Evolutionary conservation across 1,139 yeast species (phyloP).

Genomic region (Sugiyamaella pinicola): DNA sequence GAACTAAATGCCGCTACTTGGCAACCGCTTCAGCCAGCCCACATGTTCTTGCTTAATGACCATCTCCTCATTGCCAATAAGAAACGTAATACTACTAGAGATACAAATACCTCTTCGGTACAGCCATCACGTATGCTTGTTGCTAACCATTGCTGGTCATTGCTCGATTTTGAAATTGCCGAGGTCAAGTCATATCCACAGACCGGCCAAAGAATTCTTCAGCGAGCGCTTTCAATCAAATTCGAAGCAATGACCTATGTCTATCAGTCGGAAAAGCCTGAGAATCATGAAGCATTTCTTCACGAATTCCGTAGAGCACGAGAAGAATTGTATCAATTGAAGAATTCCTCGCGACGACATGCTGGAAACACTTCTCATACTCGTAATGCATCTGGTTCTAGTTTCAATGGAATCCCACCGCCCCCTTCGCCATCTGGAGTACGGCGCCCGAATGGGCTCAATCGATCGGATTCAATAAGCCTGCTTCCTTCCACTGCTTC

Average conservation of each 20-base stretch:
- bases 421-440: constrained; percentile 1
- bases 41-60: constrained; percentile 77
- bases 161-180: constrained; percentile 61
- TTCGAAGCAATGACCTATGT: constrained; percentile 53
- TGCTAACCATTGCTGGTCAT: constrained; percentile 81
- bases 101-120: constrained; percentile 9
- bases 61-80: constrained; percentile 72
- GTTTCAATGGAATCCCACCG: constrained; percentile 6
- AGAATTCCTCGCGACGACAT: constrained; percentile 6
- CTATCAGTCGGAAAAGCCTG: constrained; percentile 65
- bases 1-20: constrained; percentile 87
- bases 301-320: constrained; percentile 66
- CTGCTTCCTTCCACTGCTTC: constrained; percentile 17
- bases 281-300: constrained; percentile 59
- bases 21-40: constrained; percentile 77
- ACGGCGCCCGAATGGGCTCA: constrained; percentile 4
- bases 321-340: constrained; percentile 51
- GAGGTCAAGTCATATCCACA: constrained; percentile 39
- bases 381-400: constrained; percentile 18
- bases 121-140: constrained; percentile 48
- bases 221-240: constrained; percentile 44
- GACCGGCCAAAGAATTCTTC: constrained; percentile 29
- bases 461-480: constrained; percentile 13
- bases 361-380: constrained; percentile 9
- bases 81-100: constrained; percentile 41